Percentiles rank a stretch among this genome's conserved stretches.
These are phyloP conservation scores for Nothopassalora personata DNA, from an alignment of 2,329 filamentous ascomycete species.

Conservation along the genomic window DNA sequence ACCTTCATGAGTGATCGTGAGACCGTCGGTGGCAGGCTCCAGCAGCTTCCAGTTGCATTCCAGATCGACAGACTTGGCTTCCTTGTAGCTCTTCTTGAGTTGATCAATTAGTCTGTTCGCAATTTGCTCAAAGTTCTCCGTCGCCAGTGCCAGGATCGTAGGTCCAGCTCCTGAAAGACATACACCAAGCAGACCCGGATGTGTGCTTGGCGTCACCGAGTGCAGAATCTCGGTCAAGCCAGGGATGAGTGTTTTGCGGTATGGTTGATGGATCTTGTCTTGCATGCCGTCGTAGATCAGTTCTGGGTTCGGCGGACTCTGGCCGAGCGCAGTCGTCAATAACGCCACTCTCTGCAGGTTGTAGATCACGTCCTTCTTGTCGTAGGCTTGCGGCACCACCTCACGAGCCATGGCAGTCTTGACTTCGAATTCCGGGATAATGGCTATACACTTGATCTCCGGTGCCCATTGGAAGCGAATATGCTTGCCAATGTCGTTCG, in stretches of 20 bases:
- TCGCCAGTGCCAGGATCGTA: constrained; percentile 89
- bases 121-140: constrained; percentile 81
- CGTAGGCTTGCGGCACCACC: constrained; percentile 76
- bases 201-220: constrained; percentile 80
- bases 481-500: constrained; percentile 87
- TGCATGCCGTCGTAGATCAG: constrained; percentile 98
- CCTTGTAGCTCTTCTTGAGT: constrained; percentile 56
- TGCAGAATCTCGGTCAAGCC: constrained; percentile 85
- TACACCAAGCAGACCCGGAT: constrained; percentile 85
- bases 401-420: constrained; percentile 86
- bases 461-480: constrained; percentile 91
- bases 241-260: constrained; percentile 85
- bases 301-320: constrained; percentile 83
- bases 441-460: constrained; percentile 93
- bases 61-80: constrained; percentile 47
- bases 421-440: constrained; percentile 94
- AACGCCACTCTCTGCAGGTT: constrained; percentile 93
- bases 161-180: constrained; percentile 93
- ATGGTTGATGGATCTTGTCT: constrained; percentile 96
- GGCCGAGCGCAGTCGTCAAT: constrained; percentile 80
- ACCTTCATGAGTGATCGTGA: constrained; percentile 35
- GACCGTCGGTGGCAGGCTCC: constrained; percentile 73
- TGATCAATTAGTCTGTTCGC: constrained; percentile 63
- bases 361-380: constrained; percentile 81
- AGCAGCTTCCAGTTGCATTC: constrained; percentile 81